These are phyloP conservation scores for Narthecium ossifragum DNA, from an alignment of 106 monocot genomes.

Conservation along the genomic window DNA sequence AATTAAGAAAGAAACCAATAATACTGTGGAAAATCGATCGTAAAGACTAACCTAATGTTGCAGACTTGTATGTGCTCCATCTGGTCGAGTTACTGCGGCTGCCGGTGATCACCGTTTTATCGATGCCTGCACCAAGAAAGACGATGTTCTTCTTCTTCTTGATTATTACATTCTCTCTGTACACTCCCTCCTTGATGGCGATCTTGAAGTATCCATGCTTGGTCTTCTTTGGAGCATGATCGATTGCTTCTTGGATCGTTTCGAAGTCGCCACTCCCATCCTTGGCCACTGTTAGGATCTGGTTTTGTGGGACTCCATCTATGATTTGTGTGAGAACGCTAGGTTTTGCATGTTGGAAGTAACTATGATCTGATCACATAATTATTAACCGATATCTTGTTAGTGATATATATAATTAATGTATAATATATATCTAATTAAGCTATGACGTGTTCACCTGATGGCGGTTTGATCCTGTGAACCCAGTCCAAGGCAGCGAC, in stretches of 20 bases:
- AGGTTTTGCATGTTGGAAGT: too few relatives aligned
- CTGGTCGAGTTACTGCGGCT: conserved; percentile 3
- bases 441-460: too few relatives aligned
- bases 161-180: conserved; percentile 13
- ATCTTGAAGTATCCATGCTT: not conserved
- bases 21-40: not conserved
- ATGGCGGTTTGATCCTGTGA: not conserved
- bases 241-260: conserved; percentile 12
- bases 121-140: conserved; percentile 18
- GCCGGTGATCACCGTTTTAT: conserved; percentile 10
- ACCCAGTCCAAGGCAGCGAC: not conserved
- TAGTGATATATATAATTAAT: too few relatives aligned
- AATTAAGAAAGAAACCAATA: not conserved
- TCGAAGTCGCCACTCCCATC: conserved; percentile 23
- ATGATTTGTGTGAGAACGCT: not conserved
- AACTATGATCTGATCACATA: too few relatives aligned
- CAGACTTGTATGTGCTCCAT: not conserved
- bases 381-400: too few relatives aligned
- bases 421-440: too few relatives aligned
- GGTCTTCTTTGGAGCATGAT: not conserved
- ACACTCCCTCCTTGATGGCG: conserved; percentile 15
- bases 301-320: not conserved
- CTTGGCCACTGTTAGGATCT: conserved; percentile 16
- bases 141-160: conserved; percentile 13
- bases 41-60: not conserved